Evolutionary conservation across 345 rosid genomes (phyloP).

Genomic region (Brassica rapa): DNA sequence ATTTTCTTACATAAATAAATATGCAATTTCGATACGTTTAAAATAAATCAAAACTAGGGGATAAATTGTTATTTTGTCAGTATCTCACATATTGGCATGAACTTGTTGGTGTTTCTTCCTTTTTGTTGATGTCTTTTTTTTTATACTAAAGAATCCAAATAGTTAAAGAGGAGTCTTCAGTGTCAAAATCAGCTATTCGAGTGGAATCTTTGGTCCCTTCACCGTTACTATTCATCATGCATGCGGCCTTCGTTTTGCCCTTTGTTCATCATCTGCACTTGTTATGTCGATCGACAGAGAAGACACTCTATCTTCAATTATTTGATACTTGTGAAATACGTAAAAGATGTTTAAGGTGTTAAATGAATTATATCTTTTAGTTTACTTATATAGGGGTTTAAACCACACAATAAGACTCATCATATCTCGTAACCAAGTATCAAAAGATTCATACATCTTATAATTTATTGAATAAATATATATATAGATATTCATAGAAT

Average conservation of each 20-base stretch:
- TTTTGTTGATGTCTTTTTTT: constrained; percentile 18
- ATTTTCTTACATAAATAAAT: background rate
- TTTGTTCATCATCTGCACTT: constrained; percentile 26
- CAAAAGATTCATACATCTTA: too few relatives aligned
- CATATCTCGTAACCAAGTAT: too few relatives aligned
- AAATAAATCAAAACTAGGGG: background rate
- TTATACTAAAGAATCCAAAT: background rate
- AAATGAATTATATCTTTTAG: background rate
- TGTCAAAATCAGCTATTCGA: constrained; percentile 11
- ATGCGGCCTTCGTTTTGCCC: constrained; percentile 4
- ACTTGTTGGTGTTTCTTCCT: constrained; percentile 4
- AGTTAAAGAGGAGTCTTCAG: background rate
- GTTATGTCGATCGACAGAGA: constrained; percentile 9
- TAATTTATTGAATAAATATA: too few relatives aligned
- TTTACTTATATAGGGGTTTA: too few relatives aligned
- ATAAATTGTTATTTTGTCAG: constrained; percentile 17
- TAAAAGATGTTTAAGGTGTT: constrained; percentile 4
- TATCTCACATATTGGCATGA: constrained; percentile 16
- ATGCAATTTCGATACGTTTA: background rate
- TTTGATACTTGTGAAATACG: background rate
- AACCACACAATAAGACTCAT: too few relatives aligned
- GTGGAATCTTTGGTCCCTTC: constrained; percentile 21
- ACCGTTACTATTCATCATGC: background rate
- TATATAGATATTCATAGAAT: too few relatives aligned
- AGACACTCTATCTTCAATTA: constrained; percentile 18